Percentiles rank a stretch among this genome's conserved stretches.
Evolutionary conservation across 345 rosid genomes (phyloP).

Genomic region (Camelina neglecta): DNA sequence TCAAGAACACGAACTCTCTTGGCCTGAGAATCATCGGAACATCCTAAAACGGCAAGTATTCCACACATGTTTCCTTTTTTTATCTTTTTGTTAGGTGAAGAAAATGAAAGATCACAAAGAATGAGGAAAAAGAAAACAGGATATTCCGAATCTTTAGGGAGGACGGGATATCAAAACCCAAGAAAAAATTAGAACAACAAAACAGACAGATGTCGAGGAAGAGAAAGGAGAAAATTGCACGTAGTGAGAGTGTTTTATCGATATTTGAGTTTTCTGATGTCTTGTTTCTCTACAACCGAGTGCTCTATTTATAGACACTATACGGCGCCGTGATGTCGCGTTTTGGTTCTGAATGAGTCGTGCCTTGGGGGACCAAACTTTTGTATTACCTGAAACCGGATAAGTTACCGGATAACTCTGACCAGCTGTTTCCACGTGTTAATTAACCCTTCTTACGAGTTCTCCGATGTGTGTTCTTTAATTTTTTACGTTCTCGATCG

Average conservation of each 20-base stretch:
- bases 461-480: too few relatives aligned
- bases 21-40: slow-evolving; percentile 91
- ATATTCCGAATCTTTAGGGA: slow-evolving; percentile 18
- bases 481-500: not conserved
- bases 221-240: slow-evolving; percentile 22
- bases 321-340: slow-evolving; percentile 42
- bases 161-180: not conserved
- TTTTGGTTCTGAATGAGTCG: slow-evolving; percentile 14
- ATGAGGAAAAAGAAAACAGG: slow-evolving; percentile 9
- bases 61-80: slow-evolving; percentile 70
- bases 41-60: slow-evolving; percentile 91
- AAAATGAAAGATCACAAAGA: slow-evolving; percentile 3
- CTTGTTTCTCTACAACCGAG: slow-evolving; percentile 10
- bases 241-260: slow-evolving; percentile 10
- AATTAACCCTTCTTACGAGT: not conserved
- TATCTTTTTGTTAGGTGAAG: not conserved
- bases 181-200: not conserved
- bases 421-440: slow-evolving; percentile 30
- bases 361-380: slow-evolving; percentile 1
- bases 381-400: slow-evolving; percentile 28
- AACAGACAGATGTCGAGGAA: slow-evolving; percentile 16
- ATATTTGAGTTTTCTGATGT: slow-evolving; percentile 17
- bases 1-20: slow-evolving; percentile 95
- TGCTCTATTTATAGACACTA: slow-evolving; percentile 38
- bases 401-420: slow-evolving; percentile 35